Conservation (phyloP, 768 basidiomycete species). For the Boletellus ananiceps region DNA sequence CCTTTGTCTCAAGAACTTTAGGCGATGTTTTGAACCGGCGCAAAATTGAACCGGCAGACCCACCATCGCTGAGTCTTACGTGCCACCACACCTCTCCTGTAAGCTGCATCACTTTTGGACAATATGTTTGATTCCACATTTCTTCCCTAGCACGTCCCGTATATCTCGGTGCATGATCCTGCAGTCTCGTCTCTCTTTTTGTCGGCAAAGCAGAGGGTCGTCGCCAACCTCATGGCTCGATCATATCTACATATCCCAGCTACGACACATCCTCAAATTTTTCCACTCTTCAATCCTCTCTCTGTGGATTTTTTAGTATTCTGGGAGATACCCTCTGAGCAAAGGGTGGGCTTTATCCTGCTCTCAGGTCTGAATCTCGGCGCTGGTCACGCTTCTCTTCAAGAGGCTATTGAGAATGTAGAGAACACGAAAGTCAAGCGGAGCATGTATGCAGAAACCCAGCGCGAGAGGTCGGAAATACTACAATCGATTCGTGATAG, state of each 20-base stretch:
- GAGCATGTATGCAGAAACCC: conserved; percentile 90
- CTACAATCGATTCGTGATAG: conserved; percentile 62
- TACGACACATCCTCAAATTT: conserved; percentile 50
- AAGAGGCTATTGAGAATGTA: conserved; percentile 53
- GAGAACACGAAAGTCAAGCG: conserved; percentile 65
- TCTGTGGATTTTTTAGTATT: conserved; percentile 69
- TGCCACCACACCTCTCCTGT: conserved; percentile 50
- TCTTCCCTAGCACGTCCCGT: conserved; percentile 9
- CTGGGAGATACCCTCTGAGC: conserved; percentile 65
- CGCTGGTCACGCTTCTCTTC: conserved; percentile 62
- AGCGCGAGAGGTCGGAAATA: conserved; percentile 62
- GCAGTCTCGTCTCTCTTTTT: conserved; percentile 44
- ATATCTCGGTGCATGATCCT: conserved; percentile 18
- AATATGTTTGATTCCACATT: conserved; percentile 1
- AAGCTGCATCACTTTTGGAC: conserved; percentile 6
- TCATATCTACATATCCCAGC: conserved; percentile 56
- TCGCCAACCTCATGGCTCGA: conserved; percentile 33
- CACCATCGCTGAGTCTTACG: conserved; percentile 51
- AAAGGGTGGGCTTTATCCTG: conserved; percentile 57
- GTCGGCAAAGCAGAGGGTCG: conserved; percentile 43
- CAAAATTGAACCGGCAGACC: conserved; percentile 35
- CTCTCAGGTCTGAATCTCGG: conserved; percentile 61
- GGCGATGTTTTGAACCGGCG: conserved; percentile 47
- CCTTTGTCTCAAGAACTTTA: conserved; percentile 52
- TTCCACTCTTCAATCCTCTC: conserved; percentile 75